Evolutionary conservation across 1,284 basidiomycete genomes (phyloP), one percentile per base, ranked within the genome.

Genomic region (Porogramme epimiltina): DNA sequence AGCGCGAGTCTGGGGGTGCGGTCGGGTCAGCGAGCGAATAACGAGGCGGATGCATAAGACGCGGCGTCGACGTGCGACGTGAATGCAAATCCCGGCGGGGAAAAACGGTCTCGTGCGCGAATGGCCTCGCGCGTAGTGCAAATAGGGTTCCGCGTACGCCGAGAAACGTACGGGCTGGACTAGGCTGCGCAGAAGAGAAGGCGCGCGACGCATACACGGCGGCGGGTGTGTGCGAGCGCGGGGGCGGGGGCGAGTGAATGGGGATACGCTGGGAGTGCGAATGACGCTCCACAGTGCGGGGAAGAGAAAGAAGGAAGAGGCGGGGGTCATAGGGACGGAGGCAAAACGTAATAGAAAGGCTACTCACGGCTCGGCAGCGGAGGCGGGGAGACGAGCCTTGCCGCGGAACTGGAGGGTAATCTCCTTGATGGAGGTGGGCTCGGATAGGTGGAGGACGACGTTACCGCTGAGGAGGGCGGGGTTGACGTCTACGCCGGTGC

Each of bases 391-490:
- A 56, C 82, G 83, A 2, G 87, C 88, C 71, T 94, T 95, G 34
- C 93, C 93, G 57, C 82, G 79, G 65, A 96, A 89, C 54, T 85
- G 82, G 59, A 96, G 83, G 3, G 82, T 89, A 52, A 97, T 87
- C 70, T 95, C 90, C 70, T 87, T 91, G 70, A 97, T 83, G 52
- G 91, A 85, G 0, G 89, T 93, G 34, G 87, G 75, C 70, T 96
- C 91, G 3, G 79, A 73, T 52, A 97, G 82, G 66, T 87, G 80
- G 54, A 97, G 77, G 18, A 86, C 79, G 63, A 97, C 80, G 65
- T 88, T 79, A 10, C 94, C 94, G 42, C 81, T 81, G 54, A 93
- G 81, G 13, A 81, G 69, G 13, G 86, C 83, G 4, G 93, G 87
- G 63, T 93, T 88, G 63, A 93, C 88, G 58, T 95, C 91, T 59